These are phyloP conservation scores for Dactylellina cionopaga DNA, from an alignment of 2,329 filamentous ascomycete genomes.

Conservation along the genomic window DNA sequence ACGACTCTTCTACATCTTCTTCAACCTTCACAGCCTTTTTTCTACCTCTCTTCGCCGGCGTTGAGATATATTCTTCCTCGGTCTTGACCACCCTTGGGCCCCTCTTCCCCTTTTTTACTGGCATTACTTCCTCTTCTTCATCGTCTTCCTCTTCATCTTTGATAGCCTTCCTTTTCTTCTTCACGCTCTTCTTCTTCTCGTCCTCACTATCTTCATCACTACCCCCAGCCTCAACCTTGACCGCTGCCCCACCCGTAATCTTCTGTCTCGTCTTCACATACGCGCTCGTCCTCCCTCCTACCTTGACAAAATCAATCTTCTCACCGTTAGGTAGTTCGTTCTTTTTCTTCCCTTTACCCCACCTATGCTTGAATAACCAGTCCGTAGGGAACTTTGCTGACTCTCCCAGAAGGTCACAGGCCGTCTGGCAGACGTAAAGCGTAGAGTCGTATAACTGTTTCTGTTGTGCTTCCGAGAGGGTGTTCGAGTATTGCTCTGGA, in stretches of 20 bases:
- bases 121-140: conserved; percentile 57
- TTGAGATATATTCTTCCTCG: conserved; percentile 56
- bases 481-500: conserved; percentile 91
- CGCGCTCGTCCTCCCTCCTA: conserved; percentile 90
- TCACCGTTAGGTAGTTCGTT: conserved; percentile 81
- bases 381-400: conserved; percentile 83
- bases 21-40: conserved; percentile 38
- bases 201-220: conserved; percentile 46
- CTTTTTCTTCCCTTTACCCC: conserved; percentile 78
- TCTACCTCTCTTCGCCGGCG: conserved; percentile 21
- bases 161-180: conserved; percentile 55
- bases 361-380: conserved; percentile 89
- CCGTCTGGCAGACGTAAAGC: conserved; percentile 68
- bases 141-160: conserved; percentile 58
- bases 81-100: conserved; percentile 41
- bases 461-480: conserved; percentile 77
- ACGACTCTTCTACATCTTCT: conserved; percentile 7
- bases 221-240: conserved; percentile 60
- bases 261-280: conserved; percentile 87
- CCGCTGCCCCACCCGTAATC: conserved; percentile 70
- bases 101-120: conserved; percentile 53
- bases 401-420: conserved; percentile 63
- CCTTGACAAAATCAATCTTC: conserved; percentile 84
- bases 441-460: conserved; percentile 76
- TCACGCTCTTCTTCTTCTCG: conserved; percentile 50